Percentiles rank a stretch among this genome's conserved stretches.
Evolutionary conservation across 2,329 filamentous ascomycete species (phyloP).

Genomic region (Colletotrichum lini): DNA sequence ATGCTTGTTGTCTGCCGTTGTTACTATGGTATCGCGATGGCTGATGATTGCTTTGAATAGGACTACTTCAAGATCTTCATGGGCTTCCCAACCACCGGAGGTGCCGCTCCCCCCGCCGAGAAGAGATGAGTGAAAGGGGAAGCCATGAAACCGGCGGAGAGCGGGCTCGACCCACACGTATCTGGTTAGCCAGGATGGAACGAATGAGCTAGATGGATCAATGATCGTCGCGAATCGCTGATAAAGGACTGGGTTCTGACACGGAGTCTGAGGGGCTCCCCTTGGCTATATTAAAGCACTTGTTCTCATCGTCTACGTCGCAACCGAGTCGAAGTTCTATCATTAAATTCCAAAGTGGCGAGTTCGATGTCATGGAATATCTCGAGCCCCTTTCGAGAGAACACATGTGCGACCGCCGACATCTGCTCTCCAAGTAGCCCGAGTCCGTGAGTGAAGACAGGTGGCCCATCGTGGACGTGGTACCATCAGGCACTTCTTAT

Average conservation of each 20-base stretch:
- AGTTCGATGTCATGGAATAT: not conserved
- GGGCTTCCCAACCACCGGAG: conserved; percentile 87
- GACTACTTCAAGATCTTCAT: conserved; percentile 94
- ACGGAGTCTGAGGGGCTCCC: not conserved
- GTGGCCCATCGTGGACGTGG: not conserved
- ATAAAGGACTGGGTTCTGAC: not conserved
- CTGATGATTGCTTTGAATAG: conserved; percentile 53
- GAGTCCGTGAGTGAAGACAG: not conserved
- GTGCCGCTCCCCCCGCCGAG: conserved; percentile 68
- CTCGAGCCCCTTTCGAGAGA: not conserved
- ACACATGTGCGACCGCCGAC: not conserved
- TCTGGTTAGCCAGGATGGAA: not conserved
- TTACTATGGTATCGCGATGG: conserved; percentile 34
- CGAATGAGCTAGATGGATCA: not conserved
- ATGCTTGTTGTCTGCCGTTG: conserved; percentile 32
- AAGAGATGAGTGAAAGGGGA: conserved; percentile 53
- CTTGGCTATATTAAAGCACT: not conserved
- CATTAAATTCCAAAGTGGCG: no score
- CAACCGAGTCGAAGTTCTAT: not conserved
- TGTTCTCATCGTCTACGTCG: not conserved
- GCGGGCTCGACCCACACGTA: no score
- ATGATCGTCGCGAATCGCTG: not conserved
- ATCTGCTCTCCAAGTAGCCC: not conserved
- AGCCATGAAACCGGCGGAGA: not conserved
- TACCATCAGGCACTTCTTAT: no score